Conservation (phyloP, 352 stramenopile species). For the Globisporangium middletonii region DNA sequence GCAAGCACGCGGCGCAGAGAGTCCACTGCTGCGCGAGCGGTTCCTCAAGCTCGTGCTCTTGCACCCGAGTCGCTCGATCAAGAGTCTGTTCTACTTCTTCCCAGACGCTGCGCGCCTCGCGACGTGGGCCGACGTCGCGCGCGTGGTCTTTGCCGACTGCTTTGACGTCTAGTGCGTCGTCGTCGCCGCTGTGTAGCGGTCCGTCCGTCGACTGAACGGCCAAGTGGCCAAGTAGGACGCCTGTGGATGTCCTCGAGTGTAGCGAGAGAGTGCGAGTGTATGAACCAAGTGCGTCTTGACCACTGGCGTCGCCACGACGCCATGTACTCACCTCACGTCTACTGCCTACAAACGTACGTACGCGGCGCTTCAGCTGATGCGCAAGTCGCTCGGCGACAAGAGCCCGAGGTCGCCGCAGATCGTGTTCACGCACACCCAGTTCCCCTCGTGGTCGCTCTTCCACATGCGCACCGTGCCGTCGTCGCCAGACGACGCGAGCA, state of each 20-base stretch:
- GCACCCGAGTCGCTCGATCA: conserved; percentile 69
- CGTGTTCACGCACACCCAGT: conserved; percentile 90
- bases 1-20: conserved; percentile 2
- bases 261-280: no score
- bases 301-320: no score
- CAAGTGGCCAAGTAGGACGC: no score
- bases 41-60: conserved; percentile 72
- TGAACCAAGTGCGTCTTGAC: no score
- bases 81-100: conserved; percentile 68
- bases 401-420: conserved; percentile 69
- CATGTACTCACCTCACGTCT: no score
- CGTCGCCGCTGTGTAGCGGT: background rate
- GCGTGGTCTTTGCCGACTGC: conserved; percentile 53
- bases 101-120: conserved; percentile 25
- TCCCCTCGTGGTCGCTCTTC: conserved; percentile 90
- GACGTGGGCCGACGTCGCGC: conserved; percentile 62
- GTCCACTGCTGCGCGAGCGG: conserved; percentile 33
- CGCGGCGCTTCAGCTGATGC: conserved; percentile 8
- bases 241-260: no score
- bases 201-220: background rate
- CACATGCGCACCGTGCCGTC: conserved; percentile 94
- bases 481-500: conserved; percentile 92
- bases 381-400: conserved; percentile 21
- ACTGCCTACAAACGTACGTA: no score
- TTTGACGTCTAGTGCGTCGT: conserved; percentile 22